These are phyloP conservation scores for Paramecium primaurelia DNA, from an alignment of 73 alveolate genomes.

Conservation along the genomic window DNA sequence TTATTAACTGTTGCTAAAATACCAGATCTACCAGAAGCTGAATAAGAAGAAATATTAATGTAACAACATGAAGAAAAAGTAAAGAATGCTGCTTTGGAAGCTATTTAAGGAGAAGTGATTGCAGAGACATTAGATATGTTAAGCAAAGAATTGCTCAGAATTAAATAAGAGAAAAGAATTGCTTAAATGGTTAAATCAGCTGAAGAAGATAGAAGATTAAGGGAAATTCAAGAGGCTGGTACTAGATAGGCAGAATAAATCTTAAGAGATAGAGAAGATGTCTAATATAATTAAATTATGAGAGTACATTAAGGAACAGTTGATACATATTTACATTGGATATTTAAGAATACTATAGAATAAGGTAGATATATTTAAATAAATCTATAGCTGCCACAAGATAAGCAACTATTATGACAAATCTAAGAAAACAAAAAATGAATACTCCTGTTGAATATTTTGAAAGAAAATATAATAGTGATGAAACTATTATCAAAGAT, in stretches of 20 bases:
- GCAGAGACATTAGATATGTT: constrained; percentile 91
- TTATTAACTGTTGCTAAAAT: constrained; percentile 94
- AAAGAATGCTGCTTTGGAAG: constrained; percentile 95
- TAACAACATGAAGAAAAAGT: constrained; percentile 93
- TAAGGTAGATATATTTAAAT: constrained; percentile 17
- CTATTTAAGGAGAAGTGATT: constrained; percentile 92
- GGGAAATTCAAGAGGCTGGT: constrained; percentile 99
- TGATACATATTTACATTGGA: constrained; percentile 92
- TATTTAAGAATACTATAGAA: constrained; percentile 88
- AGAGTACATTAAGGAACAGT: constrained; percentile 94
- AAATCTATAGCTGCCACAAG: constrained; percentile 59
- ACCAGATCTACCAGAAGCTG: constrained; percentile 87
- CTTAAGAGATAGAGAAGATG: constrained; percentile 95
- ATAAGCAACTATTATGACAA: constrained; percentile 93
- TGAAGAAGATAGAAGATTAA: constrained; percentile 95
- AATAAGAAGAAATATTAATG: constrained; percentile 86
- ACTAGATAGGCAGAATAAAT: constrained; percentile 97
- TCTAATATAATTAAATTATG: constrained; percentile 89
- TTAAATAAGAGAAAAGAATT: constrained; percentile 94
- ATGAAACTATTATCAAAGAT: constrained; percentile 90
- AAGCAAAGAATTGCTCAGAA: constrained; percentile 92
- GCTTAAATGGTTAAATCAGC: constrained; percentile 97
- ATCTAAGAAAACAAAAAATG: constrained; percentile 87
- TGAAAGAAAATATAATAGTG: constrained; percentile 93
- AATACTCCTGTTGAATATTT: constrained; percentile 87